Conservation (phyloP, 768 basidiomycete genomes). For the Lentinula detonsa region DNA sequence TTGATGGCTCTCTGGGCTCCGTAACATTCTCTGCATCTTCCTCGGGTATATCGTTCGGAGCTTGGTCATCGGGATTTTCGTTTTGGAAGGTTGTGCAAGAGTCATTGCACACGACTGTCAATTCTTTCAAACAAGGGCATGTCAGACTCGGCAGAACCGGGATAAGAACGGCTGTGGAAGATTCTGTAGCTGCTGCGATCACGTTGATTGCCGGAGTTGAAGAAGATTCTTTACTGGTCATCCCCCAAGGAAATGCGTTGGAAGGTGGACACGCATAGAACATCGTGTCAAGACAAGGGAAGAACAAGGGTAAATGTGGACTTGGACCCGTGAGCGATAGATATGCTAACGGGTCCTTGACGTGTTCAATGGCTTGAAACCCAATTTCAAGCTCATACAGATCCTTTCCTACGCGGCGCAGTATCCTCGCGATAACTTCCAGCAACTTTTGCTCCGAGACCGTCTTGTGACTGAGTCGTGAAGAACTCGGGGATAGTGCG, state of each 20-base stretch:
- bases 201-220: background rate
- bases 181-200: background rate
- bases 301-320: background rate
- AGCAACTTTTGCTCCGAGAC: background rate
- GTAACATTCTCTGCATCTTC: background rate
- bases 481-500: background rate
- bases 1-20: background rate
- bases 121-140: background rate
- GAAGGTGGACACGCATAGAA: constrained; percentile 2
- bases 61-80: background rate
- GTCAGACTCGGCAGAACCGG: background rate
- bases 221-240: background rate
- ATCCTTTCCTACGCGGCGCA: background rate
- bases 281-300: background rate
- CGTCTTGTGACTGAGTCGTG: background rate
- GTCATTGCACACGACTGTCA: background rate
- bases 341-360: background rate
- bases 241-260: background rate
- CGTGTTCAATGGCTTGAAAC: background rate
- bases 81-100: background rate
- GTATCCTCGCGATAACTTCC: background rate
- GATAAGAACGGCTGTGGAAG: background rate
- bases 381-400: constrained; percentile 4
- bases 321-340: background rate
- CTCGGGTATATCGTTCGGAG: background rate